phyloP scores from a whole-genome alignment of 805 yeast genomes.

The Candida glaebosa region DNA sequence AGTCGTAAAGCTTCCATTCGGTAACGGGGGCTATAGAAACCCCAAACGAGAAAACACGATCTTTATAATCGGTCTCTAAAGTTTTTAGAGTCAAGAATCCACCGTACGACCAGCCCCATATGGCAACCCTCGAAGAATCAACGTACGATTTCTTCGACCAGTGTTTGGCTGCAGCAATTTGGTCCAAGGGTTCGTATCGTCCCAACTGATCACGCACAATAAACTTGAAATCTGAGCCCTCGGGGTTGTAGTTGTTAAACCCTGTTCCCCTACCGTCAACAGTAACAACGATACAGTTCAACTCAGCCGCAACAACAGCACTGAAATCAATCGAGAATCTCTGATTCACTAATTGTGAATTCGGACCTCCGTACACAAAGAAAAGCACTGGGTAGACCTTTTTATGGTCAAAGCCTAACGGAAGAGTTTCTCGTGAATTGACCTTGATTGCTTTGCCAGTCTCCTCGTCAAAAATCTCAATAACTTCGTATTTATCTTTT shows the following conservation, averaged over 20 bases:
- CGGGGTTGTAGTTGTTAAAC: conserved; percentile 56
- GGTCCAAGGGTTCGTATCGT: conserved; percentile 78
- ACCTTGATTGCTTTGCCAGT: conserved; percentile 45
- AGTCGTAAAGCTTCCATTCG: conserved; percentile 70
- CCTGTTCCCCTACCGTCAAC: conserved; percentile 99
- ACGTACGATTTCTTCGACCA: conserved; percentile 67
- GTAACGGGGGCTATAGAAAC: conserved; percentile 87
- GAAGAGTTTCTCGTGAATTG: conserved; percentile 74
- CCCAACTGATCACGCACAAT: conserved; percentile 82
- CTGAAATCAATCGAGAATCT: conserved; percentile 62
- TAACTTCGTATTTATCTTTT: conserved; percentile 44
- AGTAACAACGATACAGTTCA: conserved; percentile 83
- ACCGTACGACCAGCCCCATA: conserved; percentile 92
- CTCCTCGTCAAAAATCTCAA: conserved; percentile 48
- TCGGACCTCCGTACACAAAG: conserved; percentile 94
- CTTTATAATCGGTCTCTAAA: conserved; percentile 60
- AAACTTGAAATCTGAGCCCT: conserved; percentile 59
- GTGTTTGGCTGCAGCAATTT: conserved; percentile 74
- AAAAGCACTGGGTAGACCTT: conserved; percentile 81
- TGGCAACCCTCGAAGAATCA: conserved; percentile 53
- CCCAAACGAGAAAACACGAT: conserved; percentile 61
- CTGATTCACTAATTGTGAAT: conserved; percentile 76
- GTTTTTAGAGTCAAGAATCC: conserved; percentile 76
- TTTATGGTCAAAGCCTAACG: conserved; percentile 61
- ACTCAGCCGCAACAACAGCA: conserved; percentile 69